Conservation (phyloP, 2,329 filamentous ascomycete genomes). For the Colletotrichum endophyticum region DNA sequence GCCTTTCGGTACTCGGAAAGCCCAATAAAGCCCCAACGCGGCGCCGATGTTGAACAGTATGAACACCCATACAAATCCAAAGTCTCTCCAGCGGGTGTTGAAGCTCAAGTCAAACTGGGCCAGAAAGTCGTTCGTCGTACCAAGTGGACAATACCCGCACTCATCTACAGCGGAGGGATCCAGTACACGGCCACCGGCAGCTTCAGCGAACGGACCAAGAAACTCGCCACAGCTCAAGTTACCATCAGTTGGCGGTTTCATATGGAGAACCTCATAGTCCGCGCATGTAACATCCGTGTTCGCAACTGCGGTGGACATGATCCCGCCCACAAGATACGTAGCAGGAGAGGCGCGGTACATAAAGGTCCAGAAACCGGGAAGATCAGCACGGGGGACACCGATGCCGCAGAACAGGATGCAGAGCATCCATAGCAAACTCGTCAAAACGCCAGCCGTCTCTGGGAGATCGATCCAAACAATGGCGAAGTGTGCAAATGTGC, state of each 20-base stretch:
- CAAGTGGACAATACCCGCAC: conserved; percentile 49
- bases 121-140: conserved; percentile 40
- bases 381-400: conserved; percentile 56
- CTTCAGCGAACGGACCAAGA: conserved; percentile 44
- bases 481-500: conserved; percentile 68
- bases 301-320: conserved; percentile 45
- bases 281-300: conserved; percentile 25
- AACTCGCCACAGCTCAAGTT: conserved; percentile 58
- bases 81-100: conserved; percentile 56
- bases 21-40: conserved; percentile 54
- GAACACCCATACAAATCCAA: conserved; percentile 57
- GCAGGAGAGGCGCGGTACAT: conserved; percentile 73
- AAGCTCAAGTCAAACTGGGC: conserved; percentile 47
- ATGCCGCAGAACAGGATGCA: conserved; percentile 59
- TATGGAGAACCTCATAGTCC: conserved; percentile 51
- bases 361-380: conserved; percentile 74
- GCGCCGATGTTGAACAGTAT: conserved; percentile 52
- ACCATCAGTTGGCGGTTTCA: conserved; percentile 50
- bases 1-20: conserved; percentile 34
- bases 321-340: conserved; percentile 70
- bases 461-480: conserved; percentile 70
- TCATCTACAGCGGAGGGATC: conserved; percentile 42
- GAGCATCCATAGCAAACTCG: conserved; percentile 68
- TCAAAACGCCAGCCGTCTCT: conserved; percentile 70
- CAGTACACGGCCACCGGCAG: conserved; percentile 51